These are phyloP conservation scores for Pyrrhoderma lamaoense DNA, from an alignment of 1,284 basidiomycete species.

Conservation along the genomic window DNA sequence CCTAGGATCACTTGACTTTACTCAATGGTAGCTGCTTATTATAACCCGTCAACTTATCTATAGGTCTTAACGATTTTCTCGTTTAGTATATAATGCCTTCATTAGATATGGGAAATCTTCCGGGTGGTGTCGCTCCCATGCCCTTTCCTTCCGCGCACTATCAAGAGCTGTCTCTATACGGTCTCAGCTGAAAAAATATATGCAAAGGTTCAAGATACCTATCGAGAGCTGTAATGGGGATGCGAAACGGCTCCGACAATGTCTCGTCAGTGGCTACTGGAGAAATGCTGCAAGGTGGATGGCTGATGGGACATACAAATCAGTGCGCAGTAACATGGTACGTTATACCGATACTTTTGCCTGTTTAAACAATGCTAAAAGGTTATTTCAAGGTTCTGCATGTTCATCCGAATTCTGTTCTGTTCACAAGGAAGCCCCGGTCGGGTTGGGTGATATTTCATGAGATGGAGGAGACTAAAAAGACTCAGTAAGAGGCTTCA, in stretches of 20 bases:
- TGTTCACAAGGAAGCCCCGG: slow-evolving; percentile 87
- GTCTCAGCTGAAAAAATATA: slow-evolving; percentile 86
- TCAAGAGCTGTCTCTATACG: slow-evolving; percentile 90
- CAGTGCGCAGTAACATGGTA: slow-evolving; percentile 76
- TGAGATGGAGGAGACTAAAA: slow-evolving; percentile 94
- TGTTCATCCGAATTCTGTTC: slow-evolving; percentile 89
- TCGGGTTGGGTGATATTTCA: slow-evolving; percentile 94
- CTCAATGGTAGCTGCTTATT: slow-evolving; percentile 61
- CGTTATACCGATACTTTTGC: slow-evolving; percentile 24
- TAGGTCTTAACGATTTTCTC: slow-evolving; percentile 11
- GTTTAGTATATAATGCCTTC: slow-evolving; percentile 89
- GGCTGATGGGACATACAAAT: slow-evolving; percentile 84
- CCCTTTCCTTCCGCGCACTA: slow-evolving; percentile 87
- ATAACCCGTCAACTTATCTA: neutral
- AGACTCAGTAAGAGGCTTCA: slow-evolving; percentile 57
- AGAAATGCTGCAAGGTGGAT: slow-evolving; percentile 87
- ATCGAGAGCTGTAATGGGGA: slow-evolving; percentile 82
- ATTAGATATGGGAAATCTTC: slow-evolving; percentile 73
- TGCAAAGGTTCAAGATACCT: slow-evolving; percentile 78
- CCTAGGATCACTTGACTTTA: slow-evolving; percentile 85
- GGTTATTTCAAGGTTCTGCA: slow-evolving; percentile 55
- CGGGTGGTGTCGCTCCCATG: slow-evolving; percentile 89
- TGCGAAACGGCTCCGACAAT: slow-evolving; percentile 68
- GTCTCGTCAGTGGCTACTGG: slow-evolving; percentile 91
- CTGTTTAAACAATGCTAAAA: neutral